Evolutionary conservation across 805 yeast genomes (phyloP).

Genomic region (Cyberlindnera americana): DNA sequence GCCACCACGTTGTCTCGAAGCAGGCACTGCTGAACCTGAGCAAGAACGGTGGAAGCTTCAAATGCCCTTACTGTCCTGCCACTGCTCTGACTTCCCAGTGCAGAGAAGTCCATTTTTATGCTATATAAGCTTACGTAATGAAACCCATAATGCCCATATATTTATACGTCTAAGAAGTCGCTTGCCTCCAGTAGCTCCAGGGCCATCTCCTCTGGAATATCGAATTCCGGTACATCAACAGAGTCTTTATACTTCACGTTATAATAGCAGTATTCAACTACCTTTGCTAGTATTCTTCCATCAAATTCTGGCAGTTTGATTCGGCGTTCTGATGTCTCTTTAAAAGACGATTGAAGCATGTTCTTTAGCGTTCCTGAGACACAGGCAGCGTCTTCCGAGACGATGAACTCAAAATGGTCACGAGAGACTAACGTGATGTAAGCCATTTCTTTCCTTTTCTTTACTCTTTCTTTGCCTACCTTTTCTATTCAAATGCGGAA

Average conservation of each 20-base stretch:
- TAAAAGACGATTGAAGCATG: conserved; percentile 54
- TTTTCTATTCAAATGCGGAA: too few relatives aligned
- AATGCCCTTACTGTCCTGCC: conserved; percentile 71
- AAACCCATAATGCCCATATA: neutral
- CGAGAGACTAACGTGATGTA: conserved; percentile 66
- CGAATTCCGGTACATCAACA: conserved; percentile 75
- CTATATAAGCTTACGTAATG: conserved; percentile 7
- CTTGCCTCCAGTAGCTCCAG: conserved; percentile 89
- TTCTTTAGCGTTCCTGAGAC: conserved; percentile 62
- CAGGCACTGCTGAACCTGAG: conserved; percentile 48
- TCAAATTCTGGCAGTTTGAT: conserved; percentile 63
- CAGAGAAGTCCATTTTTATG: conserved; percentile 39
- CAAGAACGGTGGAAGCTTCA: conserved; percentile 44
- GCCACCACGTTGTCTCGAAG: conserved; percentile 60
- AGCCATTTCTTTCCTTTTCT: conserved; percentile 7
- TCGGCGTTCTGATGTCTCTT: conserved; percentile 54
- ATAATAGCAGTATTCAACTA: conserved; percentile 82
- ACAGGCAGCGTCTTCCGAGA: conserved; percentile 71
- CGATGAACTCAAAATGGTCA: conserved; percentile 61
- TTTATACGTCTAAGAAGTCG: conserved; percentile 69
- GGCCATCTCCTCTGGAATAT: conserved; percentile 91
- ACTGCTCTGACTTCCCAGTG: conserved; percentile 41
- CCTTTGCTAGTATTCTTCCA: conserved; percentile 67
- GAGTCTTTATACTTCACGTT: conserved; percentile 59
- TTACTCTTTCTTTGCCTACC: neutral